Evolutionary conservation across 73 alveolate species (phyloP).

Genomic region (Breviolum minutum): DNA sequence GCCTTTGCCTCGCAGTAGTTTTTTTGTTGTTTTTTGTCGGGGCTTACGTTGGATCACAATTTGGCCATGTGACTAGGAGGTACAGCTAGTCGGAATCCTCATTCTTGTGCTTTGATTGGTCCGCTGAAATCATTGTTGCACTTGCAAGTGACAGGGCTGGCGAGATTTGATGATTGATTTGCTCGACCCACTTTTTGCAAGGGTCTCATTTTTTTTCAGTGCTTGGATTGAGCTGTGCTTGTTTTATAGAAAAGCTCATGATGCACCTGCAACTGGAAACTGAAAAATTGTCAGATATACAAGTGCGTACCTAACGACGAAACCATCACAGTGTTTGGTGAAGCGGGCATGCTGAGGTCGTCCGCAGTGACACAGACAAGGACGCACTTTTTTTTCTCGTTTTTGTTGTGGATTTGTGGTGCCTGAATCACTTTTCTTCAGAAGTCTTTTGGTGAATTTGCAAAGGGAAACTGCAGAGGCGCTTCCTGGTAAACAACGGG

Average conservation of each 20-base stretch:
- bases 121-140: neutral
- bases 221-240: neutral
- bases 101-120: neutral
- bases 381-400: neutral
- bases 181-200: slow-evolving; percentile 85
- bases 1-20: neutral
- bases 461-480: slow-evolving; percentile 9
- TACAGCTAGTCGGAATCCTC: neutral
- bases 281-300: neutral
- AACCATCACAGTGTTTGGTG: too few relatives aligned
- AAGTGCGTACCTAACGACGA: too few relatives aligned
- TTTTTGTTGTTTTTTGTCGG: neutral
- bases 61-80: neutral
- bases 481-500: slow-evolving; percentile 85
- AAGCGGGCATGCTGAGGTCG: slow-evolving; percentile 2
- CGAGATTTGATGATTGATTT: slow-evolving; percentile 86
- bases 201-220: neutral
- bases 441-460: neutral
- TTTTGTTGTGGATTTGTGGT: neutral
- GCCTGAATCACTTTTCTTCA: too few relatives aligned
- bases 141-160: slow-evolving; percentile 40
- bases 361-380: slow-evolving; percentile 92
- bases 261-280: neutral
- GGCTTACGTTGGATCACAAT: too few relatives aligned
- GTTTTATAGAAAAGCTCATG: neutral